Base-by-base conservation (phyloP, 306 rosid genomes). In the Rosa multiflora region DNA sequence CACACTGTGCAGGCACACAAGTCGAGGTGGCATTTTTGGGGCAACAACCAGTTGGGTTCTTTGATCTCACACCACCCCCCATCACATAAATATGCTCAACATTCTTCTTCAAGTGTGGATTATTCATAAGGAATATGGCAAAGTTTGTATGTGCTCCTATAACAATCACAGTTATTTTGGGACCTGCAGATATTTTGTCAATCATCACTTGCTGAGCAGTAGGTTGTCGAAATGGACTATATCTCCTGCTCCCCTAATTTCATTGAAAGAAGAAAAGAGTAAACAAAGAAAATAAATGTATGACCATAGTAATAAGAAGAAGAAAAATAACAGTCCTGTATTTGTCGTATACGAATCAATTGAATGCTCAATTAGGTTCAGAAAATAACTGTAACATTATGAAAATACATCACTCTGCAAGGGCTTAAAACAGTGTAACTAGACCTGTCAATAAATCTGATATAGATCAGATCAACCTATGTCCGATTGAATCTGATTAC, bases 61-160 rank as follows among this genome's bases (percentile, higher is more conserved):
- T 86, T 21, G 99, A 83, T 46, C 93, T 88, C 73, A 95, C 93
- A 67, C 96, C 97, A 0, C 99, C 99, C 37, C 98, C 99, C 99
- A 95, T 93, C 37, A 89, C 85, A 73, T 88, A 95, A 40, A 95
- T 87, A 82, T 90, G 99, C 80, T 91, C 88, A 49, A 95, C 82
- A 76, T 91, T 93, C 81, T 88, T 90, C 91, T 89, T 93, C 11
- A 93, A 83, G n/a, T 88, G 88, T 49, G 97, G 99, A 53, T 93
- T 87, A 26, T 66, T 91, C 98, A 95, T 91, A 5, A 95, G 90
- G 67, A 95, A 95, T n/a, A 95, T 76, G 67, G 82, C 99, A 40
- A 95, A 70, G 75, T 95, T 95, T 59, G 99, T 95, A 40, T 93
- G 97, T 51, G 86, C 85, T 89, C 99, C 99, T 51, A 73, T 85